Percentiles rank a stretch among this genome's conserved stretches.
These are phyloP conservation scores for Agarophyton chilense DNA, from an alignment of 23 red algal species.

Conservation along the genomic window DNA sequence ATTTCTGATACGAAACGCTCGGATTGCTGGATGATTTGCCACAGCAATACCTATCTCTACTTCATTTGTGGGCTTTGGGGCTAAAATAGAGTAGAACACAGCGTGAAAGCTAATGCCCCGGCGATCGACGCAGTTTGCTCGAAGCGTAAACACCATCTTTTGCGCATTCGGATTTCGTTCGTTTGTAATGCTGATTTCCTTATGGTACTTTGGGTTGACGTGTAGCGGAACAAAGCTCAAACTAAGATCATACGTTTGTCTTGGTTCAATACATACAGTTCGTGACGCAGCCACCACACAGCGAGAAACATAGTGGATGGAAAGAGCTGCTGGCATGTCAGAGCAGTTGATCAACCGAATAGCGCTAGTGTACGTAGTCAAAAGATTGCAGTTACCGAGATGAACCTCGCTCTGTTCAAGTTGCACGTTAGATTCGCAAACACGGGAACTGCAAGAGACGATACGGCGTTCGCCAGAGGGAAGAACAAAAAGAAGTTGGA, in stretches of 20 bases:
- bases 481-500: conserved; percentile 52
- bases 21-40: conserved; percentile 75
- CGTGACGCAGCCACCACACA: conserved; percentile 60
- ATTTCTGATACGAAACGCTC: conserved; percentile 80
- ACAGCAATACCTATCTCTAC: conserved; percentile 81
- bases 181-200: conserved; percentile 92
- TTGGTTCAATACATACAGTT: conserved; percentile 70
- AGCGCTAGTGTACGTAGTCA: conserved; percentile 52
- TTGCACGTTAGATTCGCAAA: conserved; percentile 81
- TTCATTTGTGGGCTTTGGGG: conserved; percentile 78
- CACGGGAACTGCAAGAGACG: conserved; percentile 58
- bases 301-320: conserved; percentile 78
- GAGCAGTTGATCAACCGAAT: conserved; percentile 77
- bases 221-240: conserved; percentile 81
- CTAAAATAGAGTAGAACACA: conserved; percentile 87
- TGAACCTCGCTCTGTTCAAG: conserved; percentile 79
- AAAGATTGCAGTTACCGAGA: conserved; percentile 90
- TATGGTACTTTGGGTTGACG: conserved; percentile 88
- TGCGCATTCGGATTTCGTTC: conserved; percentile 66
- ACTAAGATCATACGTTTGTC: conserved; percentile 68
- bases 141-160: conserved; percentile 64
- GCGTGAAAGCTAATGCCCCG: conserved; percentile 88
- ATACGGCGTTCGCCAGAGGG: conserved; percentile 30
- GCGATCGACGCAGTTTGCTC: conserved; percentile 90
- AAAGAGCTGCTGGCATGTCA: conserved; percentile 80